phyloP scores from a whole-genome alignment of 352 stramenopile genomes.

The Pythium apleroticum region DNA sequence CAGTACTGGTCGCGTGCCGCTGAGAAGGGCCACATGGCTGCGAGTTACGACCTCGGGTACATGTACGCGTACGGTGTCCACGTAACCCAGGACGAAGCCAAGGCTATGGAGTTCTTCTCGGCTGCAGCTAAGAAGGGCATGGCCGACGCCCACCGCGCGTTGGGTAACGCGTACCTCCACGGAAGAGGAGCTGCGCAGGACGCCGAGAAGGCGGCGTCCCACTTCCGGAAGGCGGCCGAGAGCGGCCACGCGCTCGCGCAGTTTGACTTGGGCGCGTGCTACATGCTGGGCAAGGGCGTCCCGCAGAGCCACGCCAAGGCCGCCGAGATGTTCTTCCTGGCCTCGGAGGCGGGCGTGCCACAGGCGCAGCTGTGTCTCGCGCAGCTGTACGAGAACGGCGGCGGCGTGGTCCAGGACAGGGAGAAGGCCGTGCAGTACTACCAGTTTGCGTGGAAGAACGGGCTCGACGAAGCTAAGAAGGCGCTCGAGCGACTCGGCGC shows the following conservation, averaged over 20 bases:
- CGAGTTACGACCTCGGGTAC: conserved; percentile 71
- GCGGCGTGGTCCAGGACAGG: conserved; percentile 44
- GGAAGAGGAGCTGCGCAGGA: conserved; percentile 37
- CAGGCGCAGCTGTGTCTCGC: conserved; percentile 76
- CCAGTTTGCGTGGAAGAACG: conserved; percentile 55
- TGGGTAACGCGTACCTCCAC: conserved; percentile 57
- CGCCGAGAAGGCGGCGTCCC: conserved; percentile 37
- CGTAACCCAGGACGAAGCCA: conserved; percentile 53
- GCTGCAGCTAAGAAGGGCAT: conserved; percentile 60
- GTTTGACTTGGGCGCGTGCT: conserved; percentile 83
- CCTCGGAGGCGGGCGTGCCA: conserved; percentile 57
- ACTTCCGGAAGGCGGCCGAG: conserved; percentile 66
- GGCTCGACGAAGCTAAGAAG: conserved; percentile 47
- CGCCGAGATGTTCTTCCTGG: conserved; percentile 70
- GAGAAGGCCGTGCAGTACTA: conserved; percentile 81
- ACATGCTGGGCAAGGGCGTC: conserved; percentile 70
- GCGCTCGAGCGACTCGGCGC: conserved; percentile 55
- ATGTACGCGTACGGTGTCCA: conserved; percentile 76
- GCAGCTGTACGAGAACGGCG: conserved; percentile 69
- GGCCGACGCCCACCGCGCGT: conserved; percentile 62
- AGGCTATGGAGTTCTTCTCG: conserved; percentile 58
- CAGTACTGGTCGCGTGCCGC: conserved; percentile 68
- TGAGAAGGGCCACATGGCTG: conserved; percentile 61
- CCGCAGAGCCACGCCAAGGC: conserved; percentile 50
- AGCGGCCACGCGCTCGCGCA: conserved; percentile 57